Base-by-base conservation (phyloP, 179 eudicot genomes). In the Silene coronaria region DNA sequence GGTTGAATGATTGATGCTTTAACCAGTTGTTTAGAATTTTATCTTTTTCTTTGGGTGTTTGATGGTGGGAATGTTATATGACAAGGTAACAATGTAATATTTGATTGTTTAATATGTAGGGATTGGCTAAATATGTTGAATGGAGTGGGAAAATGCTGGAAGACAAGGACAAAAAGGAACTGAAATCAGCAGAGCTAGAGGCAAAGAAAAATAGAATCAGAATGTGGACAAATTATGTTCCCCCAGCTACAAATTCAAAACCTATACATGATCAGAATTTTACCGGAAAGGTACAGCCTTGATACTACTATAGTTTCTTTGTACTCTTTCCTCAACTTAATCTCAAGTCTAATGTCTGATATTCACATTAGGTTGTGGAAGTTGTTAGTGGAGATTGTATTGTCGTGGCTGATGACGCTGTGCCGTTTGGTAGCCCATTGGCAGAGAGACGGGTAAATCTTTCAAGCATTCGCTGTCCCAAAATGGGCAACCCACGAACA, bases 401-500 rank as follows among this genome's bases (percentile, higher is more conserved):
- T 76, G 60, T 91, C 70, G 92, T 93, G 74, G 97, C 97, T 42
- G 99, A 96, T 86, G 99, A 96, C 84, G 82, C 99, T 27, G 81
- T 88, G 72, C 98, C 99, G 26, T 86, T 82, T 77, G 97, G 97
- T 79, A 89, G 89, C 79, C 97, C 92, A 69, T 80, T 75, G 74
- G 98, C 98, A 65, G 99, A 96, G 84, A 84, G 98, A 78, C 85
- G 97, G 76, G 94, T 96, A 74, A 91, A 96, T 82, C 96, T 96
- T 71, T 96, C 99, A 57, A 96, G 99, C 76, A 91, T 96, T 75
- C 86, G 90, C 84, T 88, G 89, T 75, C 97, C 97, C 71, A 93
- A 89, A 80, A 79, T 96, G 78, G 97, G 98, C 34, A 88, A 90
- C 76, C 91, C 93, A 60, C 86, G 91, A 60, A 85, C 84, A 23